Evolutionary conservation across 1,284 basidiomycete species (phyloP).

Genomic region (Sphagnurus paluster): DNA sequence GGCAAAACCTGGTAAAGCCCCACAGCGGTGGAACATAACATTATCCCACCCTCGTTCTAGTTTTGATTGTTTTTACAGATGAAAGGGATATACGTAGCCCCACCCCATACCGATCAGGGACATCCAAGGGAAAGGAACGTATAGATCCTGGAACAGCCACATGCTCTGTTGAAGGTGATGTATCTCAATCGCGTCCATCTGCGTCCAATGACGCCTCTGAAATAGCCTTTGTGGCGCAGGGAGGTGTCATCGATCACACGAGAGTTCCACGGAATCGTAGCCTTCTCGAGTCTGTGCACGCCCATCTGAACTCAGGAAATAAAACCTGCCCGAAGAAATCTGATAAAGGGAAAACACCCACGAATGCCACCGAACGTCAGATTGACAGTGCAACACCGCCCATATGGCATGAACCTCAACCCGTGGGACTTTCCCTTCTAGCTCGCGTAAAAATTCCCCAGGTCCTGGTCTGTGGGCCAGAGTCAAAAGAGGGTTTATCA

Average conservation of each 20-base stretch:
- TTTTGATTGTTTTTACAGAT: constrained; percentile 3
- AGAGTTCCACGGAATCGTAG: constrained; percentile 34
- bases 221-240: constrained; percentile 8
- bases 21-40: not conserved
- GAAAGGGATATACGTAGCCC: not conserved
- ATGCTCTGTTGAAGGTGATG: not conserved
- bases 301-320: constrained; percentile 36
- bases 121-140: constrained; percentile 15
- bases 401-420: too few relatives aligned
- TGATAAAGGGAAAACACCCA: not conserved
- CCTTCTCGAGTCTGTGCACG: constrained; percentile 49
- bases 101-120: not conserved
- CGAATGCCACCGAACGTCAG: constrained; percentile 6
- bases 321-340: constrained; percentile 1
- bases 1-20: not conserved
- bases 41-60: too few relatives aligned
- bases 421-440: too few relatives aligned
- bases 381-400: too few relatives aligned
- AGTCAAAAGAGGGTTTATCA: too few relatives aligned
- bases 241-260: constrained; percentile 2
- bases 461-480: too few relatives aligned
- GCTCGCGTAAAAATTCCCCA: too few relatives aligned
- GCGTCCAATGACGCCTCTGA: constrained; percentile 1
- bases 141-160: not conserved
- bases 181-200: not conserved